These are phyloP conservation scores for Fraxinus dipetala DNA, from an alignment of 305 asterid genomes.

Conservation along the genomic window DNA sequence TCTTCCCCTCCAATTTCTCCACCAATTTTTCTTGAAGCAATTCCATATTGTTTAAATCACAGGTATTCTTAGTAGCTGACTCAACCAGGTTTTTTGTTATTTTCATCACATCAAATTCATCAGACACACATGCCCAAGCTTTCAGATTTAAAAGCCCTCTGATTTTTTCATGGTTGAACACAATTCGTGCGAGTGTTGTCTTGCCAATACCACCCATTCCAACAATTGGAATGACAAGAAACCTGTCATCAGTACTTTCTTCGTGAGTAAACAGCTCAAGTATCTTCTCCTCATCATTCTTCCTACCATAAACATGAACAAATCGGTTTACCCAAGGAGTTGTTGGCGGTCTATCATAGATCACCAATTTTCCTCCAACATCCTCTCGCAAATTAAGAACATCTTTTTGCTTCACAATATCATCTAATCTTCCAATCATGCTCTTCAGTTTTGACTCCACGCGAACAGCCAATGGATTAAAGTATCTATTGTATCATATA, in stretches of 20 bases:
- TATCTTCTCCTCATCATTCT: conserved; percentile 22
- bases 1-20: conserved; percentile 16
- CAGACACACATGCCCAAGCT: conserved; percentile 40
- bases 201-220: conserved; percentile 45
- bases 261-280: background rate
- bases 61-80: conserved; percentile 19
- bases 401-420: background rate
- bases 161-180: conserved; percentile 18
- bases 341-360: conserved; percentile 3
- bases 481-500: background rate
- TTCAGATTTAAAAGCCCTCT: conserved; percentile 5
- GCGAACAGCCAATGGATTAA: background rate
- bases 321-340: conserved; percentile 29
- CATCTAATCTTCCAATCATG: background rate
- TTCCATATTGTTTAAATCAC: conserved; percentile 23
- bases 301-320: conserved; percentile 29
- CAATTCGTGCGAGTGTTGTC: conserved; percentile 33
- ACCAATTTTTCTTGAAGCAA: conserved; percentile 22
- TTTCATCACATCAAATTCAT: conserved; percentile 23
- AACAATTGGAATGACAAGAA: conserved; percentile 31
- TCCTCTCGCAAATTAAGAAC: background rate
- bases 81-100: conserved; percentile 32
- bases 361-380: background rate
- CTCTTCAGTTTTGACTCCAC: background rate
- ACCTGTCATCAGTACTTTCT: background rate